phyloP scores from a whole-genome alignment of 345 rosid genomes.

The Moricandia moricandioides region DNA sequence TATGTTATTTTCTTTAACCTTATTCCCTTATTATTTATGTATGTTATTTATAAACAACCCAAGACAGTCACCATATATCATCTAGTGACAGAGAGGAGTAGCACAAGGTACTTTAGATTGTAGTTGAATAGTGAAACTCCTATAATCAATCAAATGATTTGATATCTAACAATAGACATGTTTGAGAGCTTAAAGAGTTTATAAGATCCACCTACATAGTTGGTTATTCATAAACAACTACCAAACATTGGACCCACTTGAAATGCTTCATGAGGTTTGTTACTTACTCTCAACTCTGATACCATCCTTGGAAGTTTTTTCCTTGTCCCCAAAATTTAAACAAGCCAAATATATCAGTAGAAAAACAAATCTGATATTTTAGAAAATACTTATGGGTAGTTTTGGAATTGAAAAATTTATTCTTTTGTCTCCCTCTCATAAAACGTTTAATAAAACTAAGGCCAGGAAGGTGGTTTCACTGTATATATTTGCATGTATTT shows the following conservation, averaged over 20 bases:
- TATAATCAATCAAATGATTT: background rate
- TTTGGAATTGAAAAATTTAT: constrained; percentile 24
- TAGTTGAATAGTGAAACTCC: background rate
- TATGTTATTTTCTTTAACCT: background rate
- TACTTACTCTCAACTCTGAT: background rate
- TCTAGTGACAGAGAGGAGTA: background rate
- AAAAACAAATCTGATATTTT: background rate
- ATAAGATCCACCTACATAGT: constrained; percentile 12
- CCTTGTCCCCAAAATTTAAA: constrained; percentile 27
- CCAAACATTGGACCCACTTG: constrained; percentile 30
- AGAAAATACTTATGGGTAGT: constrained; percentile 25
- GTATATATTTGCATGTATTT: constrained; percentile 35
- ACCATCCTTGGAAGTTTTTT: background rate
- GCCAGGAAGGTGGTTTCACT: constrained; percentile 34
- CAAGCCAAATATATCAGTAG: background rate
- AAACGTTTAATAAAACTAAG: constrained; percentile 29
- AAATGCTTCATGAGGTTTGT: constrained; percentile 23
- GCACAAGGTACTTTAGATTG: background rate
- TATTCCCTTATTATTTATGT: background rate
- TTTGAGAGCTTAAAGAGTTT: constrained; percentile 15
- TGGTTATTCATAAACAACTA: constrained; percentile 9
- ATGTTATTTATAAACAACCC: background rate
- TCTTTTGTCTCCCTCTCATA: constrained; percentile 36
- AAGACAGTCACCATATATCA: background rate
- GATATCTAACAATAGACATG: background rate